Percentiles rank a stretch among this genome's conserved stretches.
Conservation (phyloP, 345 rosid species). For the Anacardium occidentale region DNA sequence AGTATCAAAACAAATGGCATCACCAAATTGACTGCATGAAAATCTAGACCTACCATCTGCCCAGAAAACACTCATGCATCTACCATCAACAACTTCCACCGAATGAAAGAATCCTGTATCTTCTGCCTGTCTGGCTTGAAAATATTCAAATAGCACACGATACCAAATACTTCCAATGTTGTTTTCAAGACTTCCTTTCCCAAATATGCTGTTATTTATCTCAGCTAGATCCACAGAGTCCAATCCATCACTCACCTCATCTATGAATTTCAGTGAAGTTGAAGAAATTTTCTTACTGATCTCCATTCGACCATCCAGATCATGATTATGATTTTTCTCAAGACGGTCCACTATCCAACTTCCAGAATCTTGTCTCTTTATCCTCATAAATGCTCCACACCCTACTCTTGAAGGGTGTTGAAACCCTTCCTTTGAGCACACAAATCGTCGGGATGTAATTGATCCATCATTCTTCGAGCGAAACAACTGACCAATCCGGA, state of each 20-base stretch:
- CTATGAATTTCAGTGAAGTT: constrained; percentile 56
- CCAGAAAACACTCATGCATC: constrained; percentile 78
- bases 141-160: constrained; percentile 60
- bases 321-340: constrained; percentile 78
- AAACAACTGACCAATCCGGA: constrained; percentile 87
- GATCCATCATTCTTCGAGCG: constrained; percentile 82
- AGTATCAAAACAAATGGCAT: constrained; percentile 66
- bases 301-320: constrained; percentile 42
- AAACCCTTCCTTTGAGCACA: constrained; percentile 94
- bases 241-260: constrained; percentile 48
- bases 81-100: constrained; percentile 52
- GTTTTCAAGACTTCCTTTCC: constrained; percentile 39
- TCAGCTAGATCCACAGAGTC: constrained; percentile 44
- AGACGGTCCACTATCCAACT: constrained; percentile 87
- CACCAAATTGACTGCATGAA: constrained; percentile 85
- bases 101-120: constrained; percentile 87
- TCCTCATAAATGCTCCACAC: constrained; percentile 92
- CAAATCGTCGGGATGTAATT: constrained; percentile 81
- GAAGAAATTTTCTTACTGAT: constrained; percentile 30
- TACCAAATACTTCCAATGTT: constrained; percentile 79
- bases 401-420: constrained; percentile 94
- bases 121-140: constrained; percentile 72
- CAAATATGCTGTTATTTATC: constrained; percentile 31
- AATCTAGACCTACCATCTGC: constrained; percentile 90
- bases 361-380: constrained; percentile 76